Base-by-base conservation (phyloP, 1,139 yeast genomes). In the Pichia sp. region DNA sequence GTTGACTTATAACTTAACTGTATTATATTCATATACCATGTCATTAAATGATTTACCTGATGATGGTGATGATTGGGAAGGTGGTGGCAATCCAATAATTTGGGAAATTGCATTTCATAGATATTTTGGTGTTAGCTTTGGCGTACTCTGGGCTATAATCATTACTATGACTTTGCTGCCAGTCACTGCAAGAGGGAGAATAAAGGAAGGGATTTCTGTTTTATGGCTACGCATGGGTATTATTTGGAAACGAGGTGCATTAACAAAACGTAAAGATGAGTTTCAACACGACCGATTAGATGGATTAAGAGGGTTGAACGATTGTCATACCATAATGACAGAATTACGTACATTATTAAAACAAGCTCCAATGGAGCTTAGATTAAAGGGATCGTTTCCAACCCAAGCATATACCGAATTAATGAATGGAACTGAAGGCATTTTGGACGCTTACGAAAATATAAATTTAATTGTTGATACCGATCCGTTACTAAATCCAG, bases 81-180 rank as follows among this genome's bases (percentile, higher is more conserved):
- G 87, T 12, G 86, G 86, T 1, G 77, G 71, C n/a, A 64, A 69
- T 42, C 94, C 89, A 3, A 71, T 82, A 26, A 77, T 85, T 33
- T 73, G 70, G n/a, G 87, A 83, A 53, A 82, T 87, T 60, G 95
- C 95, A 0, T 72, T 82, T 57, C 95, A 86, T 59, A 69, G 96
- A 45, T 81, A 83, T 55, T 64, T 81, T 4, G 78, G 92, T 0
- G 95, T 87, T 2, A 70, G 82, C 6, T 65, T 78, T 30, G 96
- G 95, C 24, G 80, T 85, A 3, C 49, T 82, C 0, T 86, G 94
- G 90, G 94, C 95, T 0, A 67, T 87, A 16, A 59, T 77, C 3
- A 75, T 86, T 66, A 80, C 82, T 0, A 66, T 80, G 28, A 67
- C 76, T 2, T 73, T 87, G 45, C 70, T 85, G 48, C 95, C 95